Base-by-base conservation (phyloP, 148 eudicot species). In the Euryodendron excelsum region DNA sequence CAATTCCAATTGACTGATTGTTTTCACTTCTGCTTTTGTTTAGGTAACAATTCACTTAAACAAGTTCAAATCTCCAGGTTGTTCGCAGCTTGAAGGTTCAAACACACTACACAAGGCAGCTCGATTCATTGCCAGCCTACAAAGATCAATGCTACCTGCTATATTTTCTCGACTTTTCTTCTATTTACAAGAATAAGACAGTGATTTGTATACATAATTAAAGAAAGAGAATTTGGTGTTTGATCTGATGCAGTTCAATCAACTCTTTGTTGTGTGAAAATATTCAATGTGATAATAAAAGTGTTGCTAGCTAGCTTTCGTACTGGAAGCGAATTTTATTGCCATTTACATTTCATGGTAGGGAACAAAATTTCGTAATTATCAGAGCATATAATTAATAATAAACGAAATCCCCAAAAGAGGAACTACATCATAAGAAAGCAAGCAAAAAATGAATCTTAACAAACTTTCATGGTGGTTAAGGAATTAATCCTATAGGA, bases 11-110 rank as follows among this genome's bases (percentile, higher is more conserved):
- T 14, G 25, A 39, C 45, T 59, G 47, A 48, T 28, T 64, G 48
- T 41, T 34, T 33, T 44, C n/a, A 62, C 4, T 67, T 3, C 61
- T 6, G 15, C 37, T 34, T 8, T 11, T 48, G 30, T 2, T 25
- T 33, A 52, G 28, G 28, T 3, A 17, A 25, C 33, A 4, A 8
- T 21, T 23, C 7, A 21, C 17, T 10, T 10, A 61, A 62, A 56
- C 44, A 33, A 12, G 56, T 52, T 33, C 48, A 23, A 76, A 53
- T 56, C 33, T 85, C 34, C 82, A 90, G 97, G 89, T 87, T 88
- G 89, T 88, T 90, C 59, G 92, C 94, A 80, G 84, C 88, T 77
- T 90, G 85, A 86, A 41, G 37, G 25, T 61, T 36, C 37, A n/a
- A 55, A 58, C 2, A 9, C 10, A 3, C 13, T 9, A 10, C 28